phyloP scores from a whole-genome alignment of 2,329 filamentous ascomycete genomes.

The Colletotrichum sp. region DNA sequence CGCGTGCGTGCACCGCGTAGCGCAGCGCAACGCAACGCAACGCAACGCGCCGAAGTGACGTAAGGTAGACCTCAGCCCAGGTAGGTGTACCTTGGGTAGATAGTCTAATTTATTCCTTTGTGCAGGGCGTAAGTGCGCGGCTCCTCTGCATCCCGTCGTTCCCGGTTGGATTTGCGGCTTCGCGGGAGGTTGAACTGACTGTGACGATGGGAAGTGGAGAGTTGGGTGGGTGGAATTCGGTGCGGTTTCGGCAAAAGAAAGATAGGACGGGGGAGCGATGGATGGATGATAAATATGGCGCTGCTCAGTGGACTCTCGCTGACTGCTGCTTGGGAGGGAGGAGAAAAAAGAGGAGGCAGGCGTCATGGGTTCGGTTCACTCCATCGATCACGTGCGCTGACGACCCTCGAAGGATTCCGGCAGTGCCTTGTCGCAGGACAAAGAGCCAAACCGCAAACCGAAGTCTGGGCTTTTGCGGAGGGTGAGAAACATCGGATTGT shows the following conservation, averaged over 20 bases:
- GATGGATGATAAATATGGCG: background rate
- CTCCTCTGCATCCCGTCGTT: background rate
- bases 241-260: conserved; percentile 16
- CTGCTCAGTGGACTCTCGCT: background rate
- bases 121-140: background rate
- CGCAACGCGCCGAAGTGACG: background rate
- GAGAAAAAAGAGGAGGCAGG: background rate
- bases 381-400: conserved; percentile 6
- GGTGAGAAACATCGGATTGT: background rate
- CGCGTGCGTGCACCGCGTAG: background rate
- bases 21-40: background rate
- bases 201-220: conserved; percentile 5
- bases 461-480: background rate
- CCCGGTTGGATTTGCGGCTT: background rate
- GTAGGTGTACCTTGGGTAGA: background rate
- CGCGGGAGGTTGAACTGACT: background rate
- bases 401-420: background rate
- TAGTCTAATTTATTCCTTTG: background rate
- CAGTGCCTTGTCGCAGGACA: background rate
- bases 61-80: background rate
- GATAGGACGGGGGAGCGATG: background rate
- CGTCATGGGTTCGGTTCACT: background rate
- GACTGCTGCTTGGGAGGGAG: background rate
- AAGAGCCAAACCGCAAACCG: background rate
- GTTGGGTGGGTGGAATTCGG: background rate